Evolutionary conservation across 2,329 filamentous ascomycete species (phyloP).

Genomic region (Aspergillus spinulosporus): DNA sequence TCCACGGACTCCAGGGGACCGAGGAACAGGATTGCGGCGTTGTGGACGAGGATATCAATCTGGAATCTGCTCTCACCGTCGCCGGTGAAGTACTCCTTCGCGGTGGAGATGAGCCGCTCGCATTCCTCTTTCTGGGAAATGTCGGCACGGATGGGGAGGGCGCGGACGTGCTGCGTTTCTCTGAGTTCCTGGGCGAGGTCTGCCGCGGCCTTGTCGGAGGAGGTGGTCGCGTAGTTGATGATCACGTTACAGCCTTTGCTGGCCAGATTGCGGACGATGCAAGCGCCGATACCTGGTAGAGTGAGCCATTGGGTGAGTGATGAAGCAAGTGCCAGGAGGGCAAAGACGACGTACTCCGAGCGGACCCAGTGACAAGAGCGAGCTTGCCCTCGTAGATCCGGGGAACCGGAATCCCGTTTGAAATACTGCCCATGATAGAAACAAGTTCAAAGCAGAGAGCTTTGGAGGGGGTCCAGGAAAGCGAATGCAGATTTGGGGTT

Average conservation of each 20-base stretch:
- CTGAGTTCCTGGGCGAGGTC: neutral
- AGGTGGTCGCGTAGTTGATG: neutral
- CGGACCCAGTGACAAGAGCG: neutral
- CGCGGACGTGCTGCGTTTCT: neutral
- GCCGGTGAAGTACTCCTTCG: neutral
- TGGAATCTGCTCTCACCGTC: neutral
- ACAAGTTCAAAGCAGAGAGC: neutral
- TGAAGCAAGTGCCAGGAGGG: neutral
- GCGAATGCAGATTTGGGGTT: neutral
- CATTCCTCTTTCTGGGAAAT: neutral
- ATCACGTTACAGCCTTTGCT: constrained; percentile 1
- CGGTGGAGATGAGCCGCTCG: neutral
- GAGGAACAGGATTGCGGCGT: neutral
- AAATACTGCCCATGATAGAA: neutral
- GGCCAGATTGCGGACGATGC: neutral
- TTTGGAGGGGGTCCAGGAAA: neutral
- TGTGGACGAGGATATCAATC: neutral
- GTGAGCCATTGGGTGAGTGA: neutral
- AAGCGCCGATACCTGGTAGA: neutral
- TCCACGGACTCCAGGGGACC: neutral
- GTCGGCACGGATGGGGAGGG: neutral
- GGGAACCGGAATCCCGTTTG: neutral
- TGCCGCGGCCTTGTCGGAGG: neutral
- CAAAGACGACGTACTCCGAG: neutral
- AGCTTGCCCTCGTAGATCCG: neutral